phyloP scores from a whole-genome alignment of 345 rosid genomes.

The Triadica sebifera region DNA sequence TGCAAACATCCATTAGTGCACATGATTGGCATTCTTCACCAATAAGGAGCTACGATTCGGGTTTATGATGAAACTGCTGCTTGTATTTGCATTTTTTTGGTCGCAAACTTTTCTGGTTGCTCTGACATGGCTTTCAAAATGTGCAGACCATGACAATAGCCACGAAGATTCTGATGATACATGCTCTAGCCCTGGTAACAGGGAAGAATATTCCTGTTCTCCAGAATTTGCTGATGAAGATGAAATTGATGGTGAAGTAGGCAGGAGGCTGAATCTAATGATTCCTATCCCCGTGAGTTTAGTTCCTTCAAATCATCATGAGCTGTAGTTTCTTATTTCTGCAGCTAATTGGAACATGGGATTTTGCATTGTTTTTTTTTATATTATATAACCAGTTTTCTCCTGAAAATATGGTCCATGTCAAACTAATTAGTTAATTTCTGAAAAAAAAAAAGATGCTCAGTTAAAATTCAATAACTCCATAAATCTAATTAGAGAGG shows the following conservation, averaged over 20 bases:
- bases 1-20: conserved; percentile 32
- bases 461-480: background rate
- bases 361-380: background rate
- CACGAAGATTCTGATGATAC: conserved; percentile 59
- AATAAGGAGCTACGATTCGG: conserved; percentile 42
- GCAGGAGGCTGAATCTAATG: conserved; percentile 77
- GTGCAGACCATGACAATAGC: conserved; percentile 53
- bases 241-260: conserved; percentile 67
- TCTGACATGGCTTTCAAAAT: conserved; percentile 19
- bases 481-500: background rate
- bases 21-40: conserved; percentile 50
- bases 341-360: background rate
- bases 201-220: conserved; percentile 55
- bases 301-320: conserved; percentile 4
- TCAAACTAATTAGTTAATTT: background rate
- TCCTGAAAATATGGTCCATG: background rate
- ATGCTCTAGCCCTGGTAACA: conserved; percentile 59
- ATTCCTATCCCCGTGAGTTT: conserved; percentile 69
- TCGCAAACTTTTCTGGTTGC: conserved; percentile 8
- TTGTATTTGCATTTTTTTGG: background rate
- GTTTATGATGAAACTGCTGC: conserved; percentile 34
- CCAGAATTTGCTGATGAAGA: conserved; percentile 58
- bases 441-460: background rate
- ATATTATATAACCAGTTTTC: background rate
- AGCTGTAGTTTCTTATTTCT: background rate